Evolutionary conservation across 805 yeast species (phyloP).

Genomic region (Metschnikowia noctiluminum): DNA sequence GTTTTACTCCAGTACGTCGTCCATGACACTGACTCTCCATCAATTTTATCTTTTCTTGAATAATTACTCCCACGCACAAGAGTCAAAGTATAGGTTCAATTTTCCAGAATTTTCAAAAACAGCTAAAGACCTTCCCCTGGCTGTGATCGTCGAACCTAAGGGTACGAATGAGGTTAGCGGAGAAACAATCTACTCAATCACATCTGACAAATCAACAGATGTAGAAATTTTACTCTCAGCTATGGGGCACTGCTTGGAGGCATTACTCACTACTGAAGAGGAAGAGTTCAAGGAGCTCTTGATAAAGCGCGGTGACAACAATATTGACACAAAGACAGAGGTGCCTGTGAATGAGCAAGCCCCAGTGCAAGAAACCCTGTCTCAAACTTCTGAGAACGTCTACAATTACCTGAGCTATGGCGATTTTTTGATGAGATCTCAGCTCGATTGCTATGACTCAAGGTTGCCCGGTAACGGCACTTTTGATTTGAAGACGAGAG

Average conservation of each 20-base stretch:
- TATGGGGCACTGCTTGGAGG: constrained; percentile 78
- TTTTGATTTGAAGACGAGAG: constrained; percentile 89
- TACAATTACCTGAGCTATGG: constrained; percentile 76
- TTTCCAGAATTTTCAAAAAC: constrained; percentile 42
- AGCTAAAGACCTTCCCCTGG: constrained; percentile 44
- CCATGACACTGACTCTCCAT: constrained; percentile 72
- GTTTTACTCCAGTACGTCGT: constrained; percentile 80
- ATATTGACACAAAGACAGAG: constrained; percentile 2
- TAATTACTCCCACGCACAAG: constrained; percentile 24
- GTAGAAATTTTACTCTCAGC: constrained; percentile 64
- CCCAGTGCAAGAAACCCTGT: constrained; percentile 14
- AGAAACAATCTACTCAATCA: constrained; percentile 54
- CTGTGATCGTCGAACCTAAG: constrained; percentile 53
- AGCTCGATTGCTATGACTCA: constrained; percentile 76
- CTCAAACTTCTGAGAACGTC: constrained; percentile 20
- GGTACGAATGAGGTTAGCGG: constrained; percentile 27
- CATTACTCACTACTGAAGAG: constrained; percentile 61
- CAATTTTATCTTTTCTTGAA: constrained; percentile 73
- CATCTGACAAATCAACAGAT: constrained; percentile 65
- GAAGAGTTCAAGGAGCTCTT: constrained; percentile 44
- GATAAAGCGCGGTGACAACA: constrained; percentile 12
- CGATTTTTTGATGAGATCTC: constrained; percentile 79
- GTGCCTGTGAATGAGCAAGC: too few relatives aligned
- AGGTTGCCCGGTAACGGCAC: constrained; percentile 86
- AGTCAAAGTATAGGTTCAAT: constrained; percentile 23